phyloP scores from a whole-genome alignment of 176 grass and related monocot genomes.

The Paspalum notatum region DNA sequence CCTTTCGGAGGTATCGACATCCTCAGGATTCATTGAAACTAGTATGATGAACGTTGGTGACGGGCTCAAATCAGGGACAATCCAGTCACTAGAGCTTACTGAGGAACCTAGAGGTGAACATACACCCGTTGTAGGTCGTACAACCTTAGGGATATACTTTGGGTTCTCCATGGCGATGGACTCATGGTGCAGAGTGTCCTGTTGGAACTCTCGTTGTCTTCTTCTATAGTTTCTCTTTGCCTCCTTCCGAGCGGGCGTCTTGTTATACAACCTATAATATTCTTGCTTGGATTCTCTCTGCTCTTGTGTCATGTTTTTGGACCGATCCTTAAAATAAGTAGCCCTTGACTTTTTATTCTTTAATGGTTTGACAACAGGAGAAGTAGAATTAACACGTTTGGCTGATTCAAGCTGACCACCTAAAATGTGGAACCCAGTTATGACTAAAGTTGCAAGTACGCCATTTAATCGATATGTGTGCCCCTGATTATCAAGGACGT shows the following conservation, averaged over 20 bases:
- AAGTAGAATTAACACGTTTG: too few relatives aligned
- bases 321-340: background rate
- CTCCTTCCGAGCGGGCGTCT: too few relatives aligned
- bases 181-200: background rate
- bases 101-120: background rate
- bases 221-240: background rate
- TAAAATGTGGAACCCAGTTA: too few relatives aligned
- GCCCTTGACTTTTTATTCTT: too few relatives aligned
- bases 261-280: background rate
- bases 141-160: background rate
- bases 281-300: too few relatives aligned
- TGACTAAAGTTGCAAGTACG: too few relatives aligned
- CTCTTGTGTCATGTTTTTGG: background rate
- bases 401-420: too few relatives aligned
- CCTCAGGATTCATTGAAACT: too few relatives aligned
- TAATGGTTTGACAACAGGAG: background rate
- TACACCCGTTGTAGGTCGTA: background rate
- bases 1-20: too few relatives aligned
- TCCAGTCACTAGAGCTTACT: background rate
- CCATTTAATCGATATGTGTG: too few relatives aligned
- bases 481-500: too few relatives aligned
- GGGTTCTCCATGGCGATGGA: background rate
- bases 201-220: background rate
- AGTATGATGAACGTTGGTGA: too few relatives aligned
- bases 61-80: background rate